Percentiles rank a stretch among this genome's conserved stretches.
Conservation (phyloP, 768 basidiomycete genomes). For the Exsudoporus frostii region DNA sequence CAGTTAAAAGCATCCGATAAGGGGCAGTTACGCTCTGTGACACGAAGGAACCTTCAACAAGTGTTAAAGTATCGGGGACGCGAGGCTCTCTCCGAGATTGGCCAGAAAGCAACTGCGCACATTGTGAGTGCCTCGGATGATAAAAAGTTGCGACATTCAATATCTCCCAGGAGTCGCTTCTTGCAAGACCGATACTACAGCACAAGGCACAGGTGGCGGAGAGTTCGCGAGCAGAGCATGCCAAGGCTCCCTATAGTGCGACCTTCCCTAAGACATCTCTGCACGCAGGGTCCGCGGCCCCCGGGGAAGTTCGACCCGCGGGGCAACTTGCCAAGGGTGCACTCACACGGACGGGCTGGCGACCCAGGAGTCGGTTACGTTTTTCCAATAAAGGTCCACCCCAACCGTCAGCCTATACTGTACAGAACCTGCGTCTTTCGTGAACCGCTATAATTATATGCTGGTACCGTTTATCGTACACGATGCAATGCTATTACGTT, state of each 20-base stretch:
- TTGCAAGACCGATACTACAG: constrained; percentile 60
- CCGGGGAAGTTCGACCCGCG: constrained; percentile 56
- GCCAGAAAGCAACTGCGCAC: constrained; percentile 57
- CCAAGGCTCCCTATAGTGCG: constrained; percentile 19
- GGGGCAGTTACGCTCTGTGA: constrained; percentile 55
- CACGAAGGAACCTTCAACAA: constrained; percentile 75
- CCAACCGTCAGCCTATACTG: constrained; percentile 18
- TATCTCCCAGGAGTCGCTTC: constrained; percentile 53
- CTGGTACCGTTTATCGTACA: background rate
- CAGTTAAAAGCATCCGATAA: constrained; percentile 35
- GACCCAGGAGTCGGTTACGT: constrained; percentile 21
- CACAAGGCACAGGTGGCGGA: constrained; percentile 40
- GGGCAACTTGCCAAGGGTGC: constrained; percentile 54
- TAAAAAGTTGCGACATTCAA: constrained; percentile 5
- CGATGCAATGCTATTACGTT: constrained; percentile 8
- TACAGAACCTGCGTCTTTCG: constrained; percentile 17
- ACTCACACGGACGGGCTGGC: constrained; percentile 35
- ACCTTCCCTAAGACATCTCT: constrained; percentile 22
- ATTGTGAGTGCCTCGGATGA: constrained; percentile 48
- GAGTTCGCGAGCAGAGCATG: constrained; percentile 31
- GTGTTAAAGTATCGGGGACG: constrained; percentile 56
- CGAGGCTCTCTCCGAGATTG: constrained; percentile 46
- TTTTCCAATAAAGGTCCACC: constrained; percentile 4
- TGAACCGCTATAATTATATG: constrained; percentile 11
- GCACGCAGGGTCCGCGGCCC: constrained; percentile 54